These are phyloP conservation scores for Byssoonygena ceratinophila DNA, from an alignment of 2,329 filamentous ascomycete species.

Conservation along the genomic window DNA sequence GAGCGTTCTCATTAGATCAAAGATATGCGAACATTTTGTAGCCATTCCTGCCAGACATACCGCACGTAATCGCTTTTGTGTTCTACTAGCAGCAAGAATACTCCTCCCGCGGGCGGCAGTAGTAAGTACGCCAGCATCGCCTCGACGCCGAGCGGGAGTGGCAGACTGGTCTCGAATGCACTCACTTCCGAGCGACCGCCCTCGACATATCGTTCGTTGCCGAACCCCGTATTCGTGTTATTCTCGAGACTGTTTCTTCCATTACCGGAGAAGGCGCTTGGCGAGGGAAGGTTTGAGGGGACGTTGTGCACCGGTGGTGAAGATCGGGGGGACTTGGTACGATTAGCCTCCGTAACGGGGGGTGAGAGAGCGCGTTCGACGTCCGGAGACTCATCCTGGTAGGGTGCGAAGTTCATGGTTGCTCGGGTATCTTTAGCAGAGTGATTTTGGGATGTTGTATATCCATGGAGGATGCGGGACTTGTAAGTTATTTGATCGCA, in stretches of 20 bases:
- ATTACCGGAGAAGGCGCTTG: conserved; percentile 31
- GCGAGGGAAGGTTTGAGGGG: conserved; percentile 30
- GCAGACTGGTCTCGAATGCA: conserved; percentile 78
- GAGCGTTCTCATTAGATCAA: conserved; percentile 4
- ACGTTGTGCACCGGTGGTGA: conserved; percentile 37
- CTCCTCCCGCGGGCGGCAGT: conserved; percentile 73
- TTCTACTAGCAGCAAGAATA: conserved; percentile 74
- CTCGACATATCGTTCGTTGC: conserved; percentile 36
- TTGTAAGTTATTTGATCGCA: too few species aligned
- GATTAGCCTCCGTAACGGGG: conserved; percentile 39
- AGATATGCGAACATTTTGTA: too few species aligned
- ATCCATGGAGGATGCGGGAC: background rate
- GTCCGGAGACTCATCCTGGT: conserved; percentile 87
- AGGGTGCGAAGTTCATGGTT: conserved; percentile 87
- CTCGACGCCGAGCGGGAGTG: conserved; percentile 77
- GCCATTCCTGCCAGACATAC: conserved; percentile 45
- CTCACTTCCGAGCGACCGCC: conserved; percentile 57
- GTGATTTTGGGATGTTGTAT: background rate
- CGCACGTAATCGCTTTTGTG: conserved; percentile 95
- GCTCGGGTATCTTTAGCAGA: too few species aligned
- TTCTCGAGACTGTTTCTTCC: conserved; percentile 26
- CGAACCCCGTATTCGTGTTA: conserved; percentile 22
- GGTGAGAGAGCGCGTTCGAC: conserved; percentile 70
- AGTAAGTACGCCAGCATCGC: conserved; percentile 80
- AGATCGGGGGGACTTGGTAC: conserved; percentile 46